Evolutionary conservation across 2,329 filamentous ascomycete genomes (phyloP).

Genomic region (Juglanconis oblonga): DNA sequence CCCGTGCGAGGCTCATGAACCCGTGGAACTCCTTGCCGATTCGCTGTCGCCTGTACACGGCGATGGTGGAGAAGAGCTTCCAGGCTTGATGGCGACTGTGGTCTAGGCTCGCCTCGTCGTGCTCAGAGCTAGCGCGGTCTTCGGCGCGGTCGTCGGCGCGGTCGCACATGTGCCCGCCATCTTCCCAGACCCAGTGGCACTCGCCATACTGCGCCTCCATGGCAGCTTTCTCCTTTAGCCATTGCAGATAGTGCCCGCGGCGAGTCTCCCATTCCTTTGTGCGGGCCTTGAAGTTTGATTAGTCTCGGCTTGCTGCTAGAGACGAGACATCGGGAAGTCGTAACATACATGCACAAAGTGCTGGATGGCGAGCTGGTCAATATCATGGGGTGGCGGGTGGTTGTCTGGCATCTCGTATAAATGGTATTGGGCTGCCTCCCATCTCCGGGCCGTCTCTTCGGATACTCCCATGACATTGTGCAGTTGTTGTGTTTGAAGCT

Average conservation of each 20-base stretch:
- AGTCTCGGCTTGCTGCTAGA: neutral
- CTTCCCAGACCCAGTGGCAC: neutral
- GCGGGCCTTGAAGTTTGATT: neutral
- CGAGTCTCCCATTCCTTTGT: neutral
- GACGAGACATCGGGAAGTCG: no score
- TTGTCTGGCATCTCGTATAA: neutral
- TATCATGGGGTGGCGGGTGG: neutral
- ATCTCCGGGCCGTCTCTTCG: neutral
- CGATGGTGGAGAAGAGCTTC: neutral
- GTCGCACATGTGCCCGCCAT: neutral
- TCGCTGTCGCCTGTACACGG: neutral
- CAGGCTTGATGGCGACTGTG: neutral
- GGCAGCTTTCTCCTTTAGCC: neutral
- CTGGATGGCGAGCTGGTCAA: neutral
- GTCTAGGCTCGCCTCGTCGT: neutral
- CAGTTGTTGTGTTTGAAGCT: no score
- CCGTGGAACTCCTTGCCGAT: slow-evolving; percentile 4
- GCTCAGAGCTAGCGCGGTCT: neutral
- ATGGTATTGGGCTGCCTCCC: neutral
- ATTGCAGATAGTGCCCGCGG: neutral
- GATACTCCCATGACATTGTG: neutral
- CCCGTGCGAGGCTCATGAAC: slow-evolving; percentile 7
- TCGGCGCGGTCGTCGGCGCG: neutral
- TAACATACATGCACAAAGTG: neutral
- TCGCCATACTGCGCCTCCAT: neutral